Evolutionary conservation across 306 rosid genomes (phyloP).

Genomic region (Coriaria nepalensis): DNA sequence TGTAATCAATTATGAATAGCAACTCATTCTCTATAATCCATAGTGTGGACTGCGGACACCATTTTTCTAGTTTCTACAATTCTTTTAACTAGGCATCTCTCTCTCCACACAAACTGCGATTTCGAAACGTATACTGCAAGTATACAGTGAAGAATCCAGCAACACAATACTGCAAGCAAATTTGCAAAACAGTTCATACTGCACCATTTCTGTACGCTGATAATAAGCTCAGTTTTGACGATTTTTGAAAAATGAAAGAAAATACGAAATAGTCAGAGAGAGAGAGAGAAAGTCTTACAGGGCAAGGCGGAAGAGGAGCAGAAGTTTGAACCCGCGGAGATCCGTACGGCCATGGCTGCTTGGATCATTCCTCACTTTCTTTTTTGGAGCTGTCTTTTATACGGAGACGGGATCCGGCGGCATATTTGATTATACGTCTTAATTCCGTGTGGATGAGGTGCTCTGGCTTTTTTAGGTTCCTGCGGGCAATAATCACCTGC

Average conservation of each 20-base stretch:
- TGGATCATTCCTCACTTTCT: slow-evolving; percentile 36
- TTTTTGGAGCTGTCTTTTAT: too few species aligned
- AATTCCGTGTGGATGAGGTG: slow-evolving; percentile 32
- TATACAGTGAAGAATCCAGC: too few species aligned
- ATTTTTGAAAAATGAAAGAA: neutral
- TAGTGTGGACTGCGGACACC: neutral
- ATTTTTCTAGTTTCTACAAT: too few species aligned
- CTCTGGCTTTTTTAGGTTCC: neutral
- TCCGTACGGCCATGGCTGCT: slow-evolving; percentile 55
- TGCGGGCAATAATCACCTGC: too few species aligned
- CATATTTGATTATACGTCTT: too few species aligned
- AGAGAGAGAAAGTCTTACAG: slow-evolving; percentile 25
- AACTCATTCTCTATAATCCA: neutral
- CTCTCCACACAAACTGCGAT: too few species aligned
- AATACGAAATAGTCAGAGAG: slow-evolving; percentile 5
- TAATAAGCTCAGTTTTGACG: neutral
- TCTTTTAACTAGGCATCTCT: too few species aligned
- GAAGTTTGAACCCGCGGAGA: slow-evolving; percentile 37
- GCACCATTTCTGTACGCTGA: neutral
- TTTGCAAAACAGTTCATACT: too few species aligned
- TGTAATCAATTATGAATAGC: neutral
- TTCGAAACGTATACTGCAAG: too few species aligned
- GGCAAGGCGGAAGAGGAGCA: slow-evolving; percentile 28
- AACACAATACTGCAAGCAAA: too few species aligned
- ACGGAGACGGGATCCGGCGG: too few species aligned